Evolutionary conservation across 2,329 filamentous ascomycete genomes (phyloP).

Genomic region (Coniosporium tulheliwenetii): DNA sequence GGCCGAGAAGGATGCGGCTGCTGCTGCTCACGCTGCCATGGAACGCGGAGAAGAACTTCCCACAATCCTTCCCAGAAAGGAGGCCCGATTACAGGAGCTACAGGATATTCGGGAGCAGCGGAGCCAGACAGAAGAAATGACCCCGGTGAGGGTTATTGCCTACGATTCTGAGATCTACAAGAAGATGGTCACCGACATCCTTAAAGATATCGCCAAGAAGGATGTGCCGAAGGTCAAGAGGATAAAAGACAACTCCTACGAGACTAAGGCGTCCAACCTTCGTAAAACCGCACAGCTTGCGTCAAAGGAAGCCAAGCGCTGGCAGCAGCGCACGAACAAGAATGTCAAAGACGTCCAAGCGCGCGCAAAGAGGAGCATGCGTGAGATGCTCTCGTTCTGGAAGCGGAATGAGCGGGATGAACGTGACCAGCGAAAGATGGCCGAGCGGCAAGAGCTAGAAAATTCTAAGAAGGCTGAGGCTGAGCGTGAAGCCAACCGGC

Average conservation of each 20-base stretch:
- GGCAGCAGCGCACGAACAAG: constrained; percentile 97
- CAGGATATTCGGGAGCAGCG: constrained; percentile 17
- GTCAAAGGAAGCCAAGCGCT: constrained; percentile 91
- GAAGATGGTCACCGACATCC: constrained; percentile 94
- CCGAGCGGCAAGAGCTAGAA: constrained; percentile 90
- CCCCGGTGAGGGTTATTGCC: constrained; percentile 33
- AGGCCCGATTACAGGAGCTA: constrained; percentile 30
- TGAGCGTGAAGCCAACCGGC: constrained; percentile 88
- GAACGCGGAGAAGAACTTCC: constrained; percentile 64
- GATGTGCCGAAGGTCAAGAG: constrained; percentile 87
- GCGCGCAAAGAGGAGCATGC: constrained; percentile 92
- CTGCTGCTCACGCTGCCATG: constrained; percentile 71
- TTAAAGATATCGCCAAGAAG: constrained; percentile 85
- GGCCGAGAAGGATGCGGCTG: constrained; percentile 59
- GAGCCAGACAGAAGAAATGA: constrained; percentile 34
- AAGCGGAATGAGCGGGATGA: constrained; percentile 97
- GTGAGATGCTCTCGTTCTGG: constrained; percentile 99
- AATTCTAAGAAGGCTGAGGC: constrained; percentile 94
- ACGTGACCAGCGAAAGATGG: constrained; percentile 81
- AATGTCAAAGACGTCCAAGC: constrained; percentile 96
- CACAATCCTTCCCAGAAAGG: constrained; percentile 42
- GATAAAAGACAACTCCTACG: constrained; percentile 70
- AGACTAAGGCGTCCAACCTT: constrained; percentile 82
- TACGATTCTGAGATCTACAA: constrained; percentile 89
- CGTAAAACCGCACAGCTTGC: constrained; percentile 95